phyloP scores from a whole-genome alignment of 148 eudicot species.

The Linanthus parryae region DNA sequence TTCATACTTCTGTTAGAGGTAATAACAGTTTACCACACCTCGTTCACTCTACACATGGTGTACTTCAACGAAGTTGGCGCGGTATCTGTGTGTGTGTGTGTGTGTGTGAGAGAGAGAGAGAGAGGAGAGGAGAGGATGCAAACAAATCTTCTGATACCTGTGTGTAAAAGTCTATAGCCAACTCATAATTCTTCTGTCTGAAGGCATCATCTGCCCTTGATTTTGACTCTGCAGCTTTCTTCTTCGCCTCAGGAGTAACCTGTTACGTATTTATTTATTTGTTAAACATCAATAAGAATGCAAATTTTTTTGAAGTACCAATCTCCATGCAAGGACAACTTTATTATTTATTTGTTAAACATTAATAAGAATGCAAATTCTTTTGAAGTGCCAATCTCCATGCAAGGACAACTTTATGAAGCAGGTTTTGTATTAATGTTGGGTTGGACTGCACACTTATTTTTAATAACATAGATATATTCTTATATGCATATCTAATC shows the following conservation, averaged over 20 bases:
- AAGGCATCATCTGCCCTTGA: constrained; percentile 79
- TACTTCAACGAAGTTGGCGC: too few species aligned
- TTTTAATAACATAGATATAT: too few species aligned
- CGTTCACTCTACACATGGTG: too few species aligned
- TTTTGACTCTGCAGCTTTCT: constrained; percentile 88
- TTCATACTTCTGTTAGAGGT: too few species aligned
- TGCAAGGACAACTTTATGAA: too few species aligned
- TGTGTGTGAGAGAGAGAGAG: not conserved
- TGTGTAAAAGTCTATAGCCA: constrained; percentile 84
- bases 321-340: not conserved
- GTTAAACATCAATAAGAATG: constrained; percentile 4
- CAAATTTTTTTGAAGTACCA: not conserved
- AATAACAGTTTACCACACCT: too few species aligned
- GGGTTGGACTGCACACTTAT: too few species aligned
- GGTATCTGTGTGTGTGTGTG: not conserved
- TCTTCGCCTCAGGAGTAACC: constrained; percentile 79
- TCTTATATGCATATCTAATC: too few species aligned
- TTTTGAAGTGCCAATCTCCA: not conserved
- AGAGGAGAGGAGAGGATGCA: not conserved
- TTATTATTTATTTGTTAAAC: not conserved
- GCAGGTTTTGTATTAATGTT: too few species aligned
- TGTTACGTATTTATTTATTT: constrained; percentile 12
- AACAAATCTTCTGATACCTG: constrained; percentile 34
- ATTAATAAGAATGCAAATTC: not conserved
- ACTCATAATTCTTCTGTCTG: constrained; percentile 47